Evolutionary conservation across 2,329 filamentous ascomycete species (phyloP).

Genomic region (Aspergillus neotritici): DNA sequence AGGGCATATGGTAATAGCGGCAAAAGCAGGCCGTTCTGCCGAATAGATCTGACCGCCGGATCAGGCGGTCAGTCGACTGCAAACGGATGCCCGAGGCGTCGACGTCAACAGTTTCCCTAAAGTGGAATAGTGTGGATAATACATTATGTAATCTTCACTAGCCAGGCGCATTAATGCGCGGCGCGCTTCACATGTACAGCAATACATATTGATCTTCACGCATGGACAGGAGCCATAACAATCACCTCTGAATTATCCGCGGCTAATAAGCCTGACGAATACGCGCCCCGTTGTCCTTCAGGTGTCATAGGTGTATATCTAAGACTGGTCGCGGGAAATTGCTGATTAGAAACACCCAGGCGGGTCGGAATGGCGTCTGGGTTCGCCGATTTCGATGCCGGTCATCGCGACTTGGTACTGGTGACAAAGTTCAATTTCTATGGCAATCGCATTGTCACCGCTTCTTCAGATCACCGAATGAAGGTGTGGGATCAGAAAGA

Average conservation of each 20-base stretch:
- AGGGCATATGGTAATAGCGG: slow-evolving; percentile 28
- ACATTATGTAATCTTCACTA: slow-evolving; percentile 3
- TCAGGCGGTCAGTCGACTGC: slow-evolving; percentile 13
- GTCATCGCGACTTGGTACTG: slow-evolving; percentile 62
- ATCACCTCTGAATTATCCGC: too few species aligned
- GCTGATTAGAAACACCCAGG: slow-evolving; percentile 14
- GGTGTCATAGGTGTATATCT: neutral
- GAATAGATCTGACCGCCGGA: slow-evolving; percentile 20
- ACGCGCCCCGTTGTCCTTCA: too few species aligned
- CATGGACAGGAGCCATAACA: too few species aligned
- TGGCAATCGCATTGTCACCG: slow-evolving; percentile 84
- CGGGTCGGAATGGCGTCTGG: slow-evolving; percentile 30
- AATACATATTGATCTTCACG: too few species aligned
- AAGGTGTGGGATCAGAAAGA: slow-evolving; percentile 80
- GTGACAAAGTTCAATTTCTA: slow-evolving; percentile 88
- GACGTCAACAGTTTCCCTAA: neutral
- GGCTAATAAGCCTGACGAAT: too few species aligned
- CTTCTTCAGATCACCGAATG: slow-evolving; percentile 86
- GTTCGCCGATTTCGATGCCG: slow-evolving; percentile 42
- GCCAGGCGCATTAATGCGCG: too few species aligned
- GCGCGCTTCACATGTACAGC: too few species aligned
- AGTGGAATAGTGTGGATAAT: neutral
- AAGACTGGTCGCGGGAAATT: slow-evolving; percentile 4
- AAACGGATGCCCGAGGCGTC: slow-evolving; percentile 15
- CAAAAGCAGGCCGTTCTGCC: slow-evolving; percentile 21